Evolutionary conservation across 2,329 filamentous ascomycete species (phyloP), one percentile per base, ranked within the genome.

Genomic region (Pyrenophora graminea): DNA sequence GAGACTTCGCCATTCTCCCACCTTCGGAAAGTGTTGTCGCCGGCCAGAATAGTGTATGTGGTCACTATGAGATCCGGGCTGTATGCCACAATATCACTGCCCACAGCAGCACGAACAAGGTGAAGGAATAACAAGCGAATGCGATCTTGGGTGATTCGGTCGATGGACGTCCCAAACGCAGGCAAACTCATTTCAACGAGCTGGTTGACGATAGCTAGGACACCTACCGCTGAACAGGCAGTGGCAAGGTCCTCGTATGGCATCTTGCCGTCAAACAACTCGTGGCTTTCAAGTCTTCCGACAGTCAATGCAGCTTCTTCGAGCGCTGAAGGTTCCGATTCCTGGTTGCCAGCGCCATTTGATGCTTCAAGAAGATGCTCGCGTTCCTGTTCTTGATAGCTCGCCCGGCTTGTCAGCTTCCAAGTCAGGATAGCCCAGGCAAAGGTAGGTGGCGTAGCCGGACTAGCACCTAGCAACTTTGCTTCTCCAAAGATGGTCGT

Each of bases 381-480:
- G 10, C 65, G 68, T 21, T 66, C 61, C 39, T 68, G 59, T 34
- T 69, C 66, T n/a, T 69, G 54, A 19, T 46, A 38, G 21, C 34
- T 59, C 6, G 62, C 65, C 7, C 61, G 55, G 4, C 44, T 48
- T 2, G 55, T 62, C 6, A 71, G 59, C 39, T 61, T 66, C 60
- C 60, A 71, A 3, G 58, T 62, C 21, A 96, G 82, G 40, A 93
- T 78, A 3, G 87, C 85, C 92, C 92, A 97, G 3, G 89, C 84
- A 59, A 95, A 89, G 17, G 90, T 82, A 15, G 89, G 85, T 1
- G 90, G 90, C 48, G 84, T 85, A 17, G 89, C 88, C 31, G 84
- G 83, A 32, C 79, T 77, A n/a, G 83, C 78, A 13, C 81, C 81
- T 17, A 68, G 38, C 15, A 74, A 68, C 23, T 79, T 79, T 6